Base-by-base conservation (phyloP, 2,329 filamentous ascomycete species). In the Lomentospora prolificans region DNA sequence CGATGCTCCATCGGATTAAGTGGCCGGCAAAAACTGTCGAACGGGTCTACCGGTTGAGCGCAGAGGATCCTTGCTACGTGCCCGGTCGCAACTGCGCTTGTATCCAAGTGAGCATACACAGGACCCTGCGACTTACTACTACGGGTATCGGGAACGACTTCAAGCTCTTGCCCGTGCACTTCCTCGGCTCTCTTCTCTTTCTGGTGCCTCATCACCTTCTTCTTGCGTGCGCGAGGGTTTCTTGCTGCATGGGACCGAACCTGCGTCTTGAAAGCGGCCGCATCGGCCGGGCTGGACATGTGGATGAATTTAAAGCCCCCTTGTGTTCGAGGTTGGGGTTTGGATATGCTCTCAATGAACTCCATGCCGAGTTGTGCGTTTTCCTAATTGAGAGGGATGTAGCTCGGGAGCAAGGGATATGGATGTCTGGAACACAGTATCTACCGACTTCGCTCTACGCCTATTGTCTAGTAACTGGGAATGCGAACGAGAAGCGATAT, bases 171-270 rank as follows among this genome's bases (percentile, higher is more conserved):
- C 19, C 22, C 44, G 30, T 30, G 9, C 30, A 12, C 1, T 2
- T 8, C n/a, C 24, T 56, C 33, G 25, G 46, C 46, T 4, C 3
- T 8, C 51, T 54, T 53, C n/a, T 19, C n/a, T 41, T 31, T 12
- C 51, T 58, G 59, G 51, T 60, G 57, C 19, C 58, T 19, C n/a
- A 55, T 24, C 5, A 62, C 59, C 44, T 53, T 51, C 51, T 57
- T 41, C 6, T 56, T 57, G 12, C 57, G 58, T 1, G 36, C 57
- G 19, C 46, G 51, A n/a, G 50, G 22, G 44, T 59, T 58, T 4
- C 60, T 55, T 7, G 62, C 62, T 1, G 62, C 62, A 12, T 63
- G 62, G 2, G 61, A 60, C 14, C 62, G 58, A 25, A 64, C 61
- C 17, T 58, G 50, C 14, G 50, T 57, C 14, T 56, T 58, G 55